Conservation (phyloP, 768 basidiomycete genomes). For the Pluteus cervinus region DNA sequence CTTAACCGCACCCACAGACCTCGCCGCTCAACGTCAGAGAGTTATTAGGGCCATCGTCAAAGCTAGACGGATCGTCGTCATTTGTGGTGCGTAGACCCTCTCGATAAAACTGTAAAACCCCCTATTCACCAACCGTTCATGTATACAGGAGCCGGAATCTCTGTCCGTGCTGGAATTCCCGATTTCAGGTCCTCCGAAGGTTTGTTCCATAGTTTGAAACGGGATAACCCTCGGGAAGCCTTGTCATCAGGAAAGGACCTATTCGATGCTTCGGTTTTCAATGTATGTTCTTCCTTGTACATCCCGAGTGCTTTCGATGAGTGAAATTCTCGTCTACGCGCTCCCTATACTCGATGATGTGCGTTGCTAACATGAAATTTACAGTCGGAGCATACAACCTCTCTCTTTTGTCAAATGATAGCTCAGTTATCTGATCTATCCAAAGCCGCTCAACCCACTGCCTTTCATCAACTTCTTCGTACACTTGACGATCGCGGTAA, state of each 20-base stretch:
- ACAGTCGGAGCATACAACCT: constrained; percentile 70
- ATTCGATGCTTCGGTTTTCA: constrained; percentile 88
- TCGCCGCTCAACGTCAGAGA: constrained; percentile 40
- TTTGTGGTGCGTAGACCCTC: constrained; percentile 59
- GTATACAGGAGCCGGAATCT: constrained; percentile 75
- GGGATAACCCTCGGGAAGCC: constrained; percentile 68
- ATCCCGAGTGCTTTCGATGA: constrained; percentile 1
- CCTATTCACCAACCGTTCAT: constrained; percentile 6
- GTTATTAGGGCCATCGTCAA: constrained; percentile 66
- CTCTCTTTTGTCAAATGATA: constrained; percentile 86
- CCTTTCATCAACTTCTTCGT: constrained; percentile 74
- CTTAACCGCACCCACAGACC: constrained; percentile 41
- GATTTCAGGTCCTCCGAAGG: constrained; percentile 84
- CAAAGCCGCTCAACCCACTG: constrained; percentile 65
- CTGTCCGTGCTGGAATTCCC: constrained; percentile 82
- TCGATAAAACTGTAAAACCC: constrained; percentile 6
- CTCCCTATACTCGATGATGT: not conserved
- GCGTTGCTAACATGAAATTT: constrained; percentile 9
- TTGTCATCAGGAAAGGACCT: constrained; percentile 79
- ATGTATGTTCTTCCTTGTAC: constrained; percentile 40
- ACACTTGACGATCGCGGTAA: constrained; percentile 68
- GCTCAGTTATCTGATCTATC: constrained; percentile 74
- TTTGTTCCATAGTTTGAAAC: constrained; percentile 71
- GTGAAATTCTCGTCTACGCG: not conserved
- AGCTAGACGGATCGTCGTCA: constrained; percentile 78